Conservation (phyloP, 805 yeast species). For the Monosporozyma unispora region DNA sequence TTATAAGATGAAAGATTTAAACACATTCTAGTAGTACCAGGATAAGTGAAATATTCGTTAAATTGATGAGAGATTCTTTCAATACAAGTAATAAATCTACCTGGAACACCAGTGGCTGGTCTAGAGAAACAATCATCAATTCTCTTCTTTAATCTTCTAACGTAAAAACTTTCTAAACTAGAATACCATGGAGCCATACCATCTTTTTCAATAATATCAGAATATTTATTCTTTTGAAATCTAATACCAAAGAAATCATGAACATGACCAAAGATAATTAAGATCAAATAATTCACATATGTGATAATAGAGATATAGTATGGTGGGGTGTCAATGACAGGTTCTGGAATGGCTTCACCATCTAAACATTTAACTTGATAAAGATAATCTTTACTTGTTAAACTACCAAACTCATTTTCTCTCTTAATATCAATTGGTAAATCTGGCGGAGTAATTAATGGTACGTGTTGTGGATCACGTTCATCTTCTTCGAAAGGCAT, state of each 20-base stretch:
- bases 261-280: slow-evolving; percentile 82
- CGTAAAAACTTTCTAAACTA: slow-evolving; percentile 87
- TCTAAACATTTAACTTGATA: slow-evolving; percentile 51
- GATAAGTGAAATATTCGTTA: slow-evolving; percentile 56
- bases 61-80: slow-evolving; percentile 66
- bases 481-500: slow-evolving; percentile 1
- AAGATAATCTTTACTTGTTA: slow-evolving; percentile 56
- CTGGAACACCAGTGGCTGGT: slow-evolving; percentile 97
- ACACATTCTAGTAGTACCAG: slow-evolving; percentile 70
- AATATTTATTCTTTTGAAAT: slow-evolving; percentile 57
- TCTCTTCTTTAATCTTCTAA: slow-evolving; percentile 83
- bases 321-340: slow-evolving; percentile 76
- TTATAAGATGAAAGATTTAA: slow-evolving; percentile 85
- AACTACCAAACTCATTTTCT: slow-evolving; percentile 65
- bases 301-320: slow-evolving; percentile 71
- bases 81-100: slow-evolving; percentile 75
- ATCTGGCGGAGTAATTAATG: slow-evolving; percentile 28
- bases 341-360: slow-evolving; percentile 48
- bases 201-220: slow-evolving; percentile 61
- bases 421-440: slow-evolving; percentile 32
- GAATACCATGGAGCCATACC: slow-evolving; percentile 96
- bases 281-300: slow-evolving; percentile 72
- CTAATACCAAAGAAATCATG: slow-evolving; percentile 79
- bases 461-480: slow-evolving; percentile 23
- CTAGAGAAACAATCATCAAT: slow-evolving; percentile 92